Conservation (phyloP, 345 rosid species). For the Noccaea caerulescens region DNA sequence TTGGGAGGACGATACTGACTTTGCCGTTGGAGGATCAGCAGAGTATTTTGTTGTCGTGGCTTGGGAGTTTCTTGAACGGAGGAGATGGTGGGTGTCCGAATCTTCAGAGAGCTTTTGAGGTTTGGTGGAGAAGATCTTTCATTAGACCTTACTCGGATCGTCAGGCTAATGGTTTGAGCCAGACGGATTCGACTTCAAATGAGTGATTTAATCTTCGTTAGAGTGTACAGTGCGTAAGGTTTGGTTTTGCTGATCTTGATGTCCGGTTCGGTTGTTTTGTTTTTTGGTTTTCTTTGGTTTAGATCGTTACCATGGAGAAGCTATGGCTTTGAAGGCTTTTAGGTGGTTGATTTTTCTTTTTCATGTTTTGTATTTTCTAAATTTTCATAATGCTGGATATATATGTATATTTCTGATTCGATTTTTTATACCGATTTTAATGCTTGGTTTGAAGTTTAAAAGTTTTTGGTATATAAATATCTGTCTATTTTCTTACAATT, state of each 20-base stretch:
- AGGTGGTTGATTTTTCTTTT: neutral
- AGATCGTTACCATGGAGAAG: conserved; percentile 27
- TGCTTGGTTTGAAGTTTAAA: neutral
- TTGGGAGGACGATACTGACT: conserved; percentile 88
- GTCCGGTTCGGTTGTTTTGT: conserved; percentile 21
- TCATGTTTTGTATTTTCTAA: conserved; percentile 18
- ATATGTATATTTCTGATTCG: conserved; percentile 29
- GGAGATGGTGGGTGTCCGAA: conserved; percentile 97
- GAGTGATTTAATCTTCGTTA: conserved; percentile 37
- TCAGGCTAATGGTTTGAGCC: conserved; percentile 23
- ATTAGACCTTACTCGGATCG: conserved; percentile 68
- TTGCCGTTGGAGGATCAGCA: conserved; percentile 94
- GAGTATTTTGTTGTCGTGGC: conserved; percentile 76
- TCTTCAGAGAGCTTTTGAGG: conserved; percentile 95
- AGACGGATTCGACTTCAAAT: conserved; percentile 38
- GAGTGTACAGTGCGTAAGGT: conserved; percentile 40
- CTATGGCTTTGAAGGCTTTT: conserved; percentile 12
- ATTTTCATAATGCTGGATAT: conserved; percentile 8
- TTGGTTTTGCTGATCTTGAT: conserved; percentile 35
- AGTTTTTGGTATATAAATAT: no score
- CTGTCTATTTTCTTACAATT: no score
- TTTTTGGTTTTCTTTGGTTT: conserved; percentile 15
- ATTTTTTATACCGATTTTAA: conserved; percentile 19
- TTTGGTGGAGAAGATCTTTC: conserved; percentile 98
- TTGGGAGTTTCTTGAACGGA: conserved; percentile 76